These are phyloP conservation scores for Rostrohypoxylon terebratum DNA, from an alignment of 495 filamentous ascomycete genomes.

Conservation along the genomic window DNA sequence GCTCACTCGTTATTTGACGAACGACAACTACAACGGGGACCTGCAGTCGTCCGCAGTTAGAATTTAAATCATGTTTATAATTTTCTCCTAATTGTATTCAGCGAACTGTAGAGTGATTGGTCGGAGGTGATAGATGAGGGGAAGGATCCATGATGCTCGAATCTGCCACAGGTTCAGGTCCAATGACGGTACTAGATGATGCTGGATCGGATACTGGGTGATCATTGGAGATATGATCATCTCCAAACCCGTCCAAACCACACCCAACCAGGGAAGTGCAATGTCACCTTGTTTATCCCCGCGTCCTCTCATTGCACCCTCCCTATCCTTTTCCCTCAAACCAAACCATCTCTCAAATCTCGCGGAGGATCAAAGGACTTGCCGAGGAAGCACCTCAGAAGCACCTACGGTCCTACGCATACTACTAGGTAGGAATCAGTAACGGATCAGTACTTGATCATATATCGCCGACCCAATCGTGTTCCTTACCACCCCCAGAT, in stretches of 20 bases:
- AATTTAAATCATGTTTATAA: conserved; percentile 14
- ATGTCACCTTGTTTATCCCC: conserved; percentile 16
- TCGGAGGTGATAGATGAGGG: conserved; percentile 16
- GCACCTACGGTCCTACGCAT: too few relatives aligned
- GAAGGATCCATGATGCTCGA: neutral
- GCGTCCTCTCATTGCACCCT: conserved; percentile 16
- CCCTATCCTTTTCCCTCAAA: neutral
- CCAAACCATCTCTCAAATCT: neutral
- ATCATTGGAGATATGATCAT: conserved; percentile 24
- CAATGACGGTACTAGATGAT: conserved; percentile 31
- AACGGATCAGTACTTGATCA: conserved; percentile 5
- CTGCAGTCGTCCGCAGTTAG: conserved; percentile 13
- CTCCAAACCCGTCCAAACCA: neutral
- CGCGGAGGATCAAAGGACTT: conserved; percentile 9
- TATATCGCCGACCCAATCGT: conserved; percentile 35
- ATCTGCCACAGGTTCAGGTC: conserved; percentile 15
- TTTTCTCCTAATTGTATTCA: conserved; percentile 2
- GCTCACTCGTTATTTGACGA: conserved; percentile 11
- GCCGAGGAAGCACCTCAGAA: conserved; percentile 20
- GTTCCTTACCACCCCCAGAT: conserved; percentile 17
- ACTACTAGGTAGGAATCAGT: neutral
- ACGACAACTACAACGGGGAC: conserved; percentile 15
- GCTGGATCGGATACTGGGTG: conserved; percentile 23
- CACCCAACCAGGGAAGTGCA: neutral
- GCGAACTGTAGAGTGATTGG: conserved; percentile 17